Evolutionary conservation across 2,329 filamentous ascomycete genomes (phyloP), one percentile per base, ranked within the genome.

Genomic region (Fusarium clavum): DNA sequence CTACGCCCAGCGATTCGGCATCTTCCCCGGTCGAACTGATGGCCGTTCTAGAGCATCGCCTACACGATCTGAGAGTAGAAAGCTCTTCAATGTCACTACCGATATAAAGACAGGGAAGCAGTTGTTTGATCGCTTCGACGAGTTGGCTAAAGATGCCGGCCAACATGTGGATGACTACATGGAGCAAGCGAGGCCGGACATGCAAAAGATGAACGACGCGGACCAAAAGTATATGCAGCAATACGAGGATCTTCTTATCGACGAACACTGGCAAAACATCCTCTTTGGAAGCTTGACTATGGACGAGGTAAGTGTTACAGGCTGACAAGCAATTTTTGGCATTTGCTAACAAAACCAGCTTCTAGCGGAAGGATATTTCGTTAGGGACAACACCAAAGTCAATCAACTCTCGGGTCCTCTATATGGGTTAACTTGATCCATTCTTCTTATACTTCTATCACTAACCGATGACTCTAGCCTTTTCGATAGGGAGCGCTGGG

Each of bases 41-140:
- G 78, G 77, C 1, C 73, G 78, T n/a, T 79, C 78, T 16, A 66
- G 74, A 27, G 71, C 76, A 12, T 77, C 78, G 4, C 78, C 77
- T 8, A 77, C 76, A 22, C 65, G 76, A 53, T 59, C 72, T 12
- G 53, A 68, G 18, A 69, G 69, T 25, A 62, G 73, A 10, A n/a
- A 61, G 5, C 48, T 60, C 10, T 71, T 73, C 16, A 43, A 27
- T 8, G 34, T 45, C n/a, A 49, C 27, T 16, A 10, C 47, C 20
- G 43, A 61, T 6, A 38, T 67, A 12, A 38, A 54, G 24, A 72
- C 68, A 4, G 71, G 76, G 10, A 71, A 75, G 27, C 64, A 70
- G 16, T 53, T 78, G 18, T 51, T 76, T 25, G 55, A 60, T 11
- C 57, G 61, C 8, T 64, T 77, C 22, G 67, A 70, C 38, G 22